A percentile compares a stretch with the other conserved stretches of the same genome.
Evolutionary conservation across 2,329 filamentous ascomycete genomes (phyloP).

Genomic region (Trichoderma sp.): DNA sequence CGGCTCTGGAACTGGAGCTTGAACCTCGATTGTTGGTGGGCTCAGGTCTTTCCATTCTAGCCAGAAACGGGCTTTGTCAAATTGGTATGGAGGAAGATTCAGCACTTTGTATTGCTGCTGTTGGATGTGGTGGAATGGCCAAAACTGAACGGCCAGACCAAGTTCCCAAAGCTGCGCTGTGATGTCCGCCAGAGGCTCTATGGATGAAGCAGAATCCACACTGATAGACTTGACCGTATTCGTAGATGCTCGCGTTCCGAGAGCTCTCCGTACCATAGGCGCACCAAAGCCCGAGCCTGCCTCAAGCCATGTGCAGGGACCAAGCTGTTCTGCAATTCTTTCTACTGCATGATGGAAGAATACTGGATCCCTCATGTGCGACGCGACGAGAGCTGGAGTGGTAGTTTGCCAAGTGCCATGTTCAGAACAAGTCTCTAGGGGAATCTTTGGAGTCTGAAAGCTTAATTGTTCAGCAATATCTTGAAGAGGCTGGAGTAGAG

Average conservation of each 20-base stretch:
- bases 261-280: neutral
- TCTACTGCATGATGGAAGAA: neutral
- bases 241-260: neutral
- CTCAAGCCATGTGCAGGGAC: neutral
- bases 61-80: neutral
- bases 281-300: neutral
- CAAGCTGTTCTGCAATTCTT: neutral
- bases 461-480: neutral
- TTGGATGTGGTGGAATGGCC: neutral
- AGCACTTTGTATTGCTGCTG: neutral
- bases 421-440: neutral
- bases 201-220: neutral
- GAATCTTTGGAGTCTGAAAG: neutral
- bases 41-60: neutral
- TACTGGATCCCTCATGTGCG: neutral
- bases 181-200: neutral
- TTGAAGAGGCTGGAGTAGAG: neutral
- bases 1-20: neutral
- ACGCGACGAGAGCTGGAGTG: neutral
- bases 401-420: neutral
- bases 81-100: neutral
- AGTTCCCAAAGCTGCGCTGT: neutral
- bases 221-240: neutral
- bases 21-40: neutral
- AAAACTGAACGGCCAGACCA: neutral